phyloP scores from a whole-genome alignment of 2,329 filamentous ascomycete species.

The Cadophora sp. region DNA sequence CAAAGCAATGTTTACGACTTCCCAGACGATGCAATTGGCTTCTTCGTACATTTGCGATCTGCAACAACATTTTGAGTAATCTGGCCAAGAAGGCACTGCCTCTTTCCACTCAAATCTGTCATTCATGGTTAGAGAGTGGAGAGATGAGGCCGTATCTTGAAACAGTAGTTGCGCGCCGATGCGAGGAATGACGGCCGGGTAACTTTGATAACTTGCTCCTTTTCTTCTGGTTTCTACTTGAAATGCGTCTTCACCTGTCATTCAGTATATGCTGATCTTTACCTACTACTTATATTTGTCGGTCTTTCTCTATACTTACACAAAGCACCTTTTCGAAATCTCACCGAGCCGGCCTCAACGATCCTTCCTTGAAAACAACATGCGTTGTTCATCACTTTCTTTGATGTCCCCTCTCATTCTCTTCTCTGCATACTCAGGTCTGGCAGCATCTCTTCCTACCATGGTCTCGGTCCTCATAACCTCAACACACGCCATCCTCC shows the following conservation, averaged over 20 bases:
- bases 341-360: neutral
- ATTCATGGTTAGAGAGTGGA: neutral
- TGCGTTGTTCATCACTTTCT: neutral
- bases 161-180: neutral
- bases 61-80: neutral
- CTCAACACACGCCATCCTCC: neutral
- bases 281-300: no score
- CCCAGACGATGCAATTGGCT: neutral
- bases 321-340: neutral
- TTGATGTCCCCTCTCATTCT: neutral
- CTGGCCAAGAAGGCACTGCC: neutral
- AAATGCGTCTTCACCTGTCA: no score
- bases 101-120: neutral
- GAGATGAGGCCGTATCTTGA: neutral
- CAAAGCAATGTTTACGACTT: neutral
- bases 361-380: neutral
- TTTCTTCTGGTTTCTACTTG: no score
- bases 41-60: constrained; percentile 1
- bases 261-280: no score
- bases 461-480: neutral
- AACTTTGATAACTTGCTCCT: neutral
- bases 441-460: neutral
- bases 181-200: no score
- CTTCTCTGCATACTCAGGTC: neutral
- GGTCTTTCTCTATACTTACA: no score